Conservation (phyloP, 345 rosid genomes). For the Iberis pinnata region DNA sequence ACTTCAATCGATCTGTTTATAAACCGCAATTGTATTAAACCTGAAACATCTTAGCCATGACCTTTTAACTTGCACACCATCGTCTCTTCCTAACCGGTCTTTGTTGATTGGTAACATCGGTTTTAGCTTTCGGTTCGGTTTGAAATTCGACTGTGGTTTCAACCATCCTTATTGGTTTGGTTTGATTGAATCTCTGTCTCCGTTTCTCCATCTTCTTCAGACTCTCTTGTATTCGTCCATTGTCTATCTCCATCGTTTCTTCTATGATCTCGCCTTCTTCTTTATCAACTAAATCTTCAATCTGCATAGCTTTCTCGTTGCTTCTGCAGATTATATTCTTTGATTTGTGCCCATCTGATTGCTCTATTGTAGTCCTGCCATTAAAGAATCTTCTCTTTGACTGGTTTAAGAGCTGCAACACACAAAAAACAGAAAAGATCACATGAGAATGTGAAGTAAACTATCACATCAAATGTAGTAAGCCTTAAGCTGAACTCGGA, state of each 20-base stretch:
- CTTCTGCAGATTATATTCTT: constrained; percentile 5
- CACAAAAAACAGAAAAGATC: not conserved
- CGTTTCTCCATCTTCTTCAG: constrained; percentile 63
- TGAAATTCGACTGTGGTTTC: constrained; percentile 20
- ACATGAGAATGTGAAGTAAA: too few relatives aligned
- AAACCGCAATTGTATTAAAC: too few relatives aligned
- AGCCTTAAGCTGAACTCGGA: too few relatives aligned
- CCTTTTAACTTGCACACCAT: constrained; percentile 44
- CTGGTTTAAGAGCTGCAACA: constrained; percentile 10
- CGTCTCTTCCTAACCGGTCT: constrained; percentile 53
- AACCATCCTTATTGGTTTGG: constrained; percentile 21
- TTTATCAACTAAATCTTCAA: constrained; percentile 23
- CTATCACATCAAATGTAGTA: not conserved
- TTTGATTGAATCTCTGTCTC: constrained; percentile 53
- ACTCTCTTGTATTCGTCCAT: constrained; percentile 35
- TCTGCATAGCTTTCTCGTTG: constrained; percentile 20
- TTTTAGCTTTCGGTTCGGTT: constrained; percentile 21
- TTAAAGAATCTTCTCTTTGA: constrained; percentile 12
- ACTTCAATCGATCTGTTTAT: constrained; percentile 7
- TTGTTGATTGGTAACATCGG: constrained; percentile 27
- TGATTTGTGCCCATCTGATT: constrained; percentile 4
- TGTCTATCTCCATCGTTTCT: constrained; percentile 34
- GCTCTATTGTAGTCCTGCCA: constrained; percentile 23
- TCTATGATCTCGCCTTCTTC: constrained; percentile 57
- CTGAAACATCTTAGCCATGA: too few relatives aligned